Evolutionary conservation across 225 moss, liverwort and hornwort species (phyloP).

Genomic region (Pseudisothecium myosuroides): DNA sequence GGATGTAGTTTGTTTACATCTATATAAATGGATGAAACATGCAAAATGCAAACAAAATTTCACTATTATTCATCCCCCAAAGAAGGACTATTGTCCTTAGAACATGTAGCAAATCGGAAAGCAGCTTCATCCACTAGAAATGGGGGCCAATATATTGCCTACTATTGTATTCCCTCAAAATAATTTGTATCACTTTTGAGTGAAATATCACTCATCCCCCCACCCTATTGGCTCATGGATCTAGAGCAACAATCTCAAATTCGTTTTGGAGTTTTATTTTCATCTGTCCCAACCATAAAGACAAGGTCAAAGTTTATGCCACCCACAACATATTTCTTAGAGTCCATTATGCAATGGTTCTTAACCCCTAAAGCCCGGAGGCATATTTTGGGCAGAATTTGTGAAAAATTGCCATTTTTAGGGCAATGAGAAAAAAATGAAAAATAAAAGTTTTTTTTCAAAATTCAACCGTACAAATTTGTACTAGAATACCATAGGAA

Average conservation of each 20-base stretch:
- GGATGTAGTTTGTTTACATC: background rate
- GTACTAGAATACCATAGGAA: no score
- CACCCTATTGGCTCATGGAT: fast-evolving
- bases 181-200: background rate
- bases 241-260: background rate
- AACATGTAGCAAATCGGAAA: background rate
- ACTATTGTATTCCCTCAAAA: no score
- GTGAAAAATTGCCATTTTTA: no score
- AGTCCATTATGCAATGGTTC: fast-evolving
- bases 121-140: fast-evolving
- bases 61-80: background rate
- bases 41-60: background rate
- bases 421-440: no score
- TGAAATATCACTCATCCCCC: background rate
- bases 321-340: background rate
- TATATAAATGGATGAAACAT: background rate
- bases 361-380: no score
- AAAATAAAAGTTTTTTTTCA: no score
- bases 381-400: no score
- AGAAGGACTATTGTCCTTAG: no score
- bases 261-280: background rate
- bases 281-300: fast-evolving
- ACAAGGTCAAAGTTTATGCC: background rate
- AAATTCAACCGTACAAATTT: no score
- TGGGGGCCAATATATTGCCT: no score